Evolutionary conservation across 2,329 filamentous ascomycete genomes (phyloP).

Genomic region (Iodosphaeria phyllophila): DNA sequence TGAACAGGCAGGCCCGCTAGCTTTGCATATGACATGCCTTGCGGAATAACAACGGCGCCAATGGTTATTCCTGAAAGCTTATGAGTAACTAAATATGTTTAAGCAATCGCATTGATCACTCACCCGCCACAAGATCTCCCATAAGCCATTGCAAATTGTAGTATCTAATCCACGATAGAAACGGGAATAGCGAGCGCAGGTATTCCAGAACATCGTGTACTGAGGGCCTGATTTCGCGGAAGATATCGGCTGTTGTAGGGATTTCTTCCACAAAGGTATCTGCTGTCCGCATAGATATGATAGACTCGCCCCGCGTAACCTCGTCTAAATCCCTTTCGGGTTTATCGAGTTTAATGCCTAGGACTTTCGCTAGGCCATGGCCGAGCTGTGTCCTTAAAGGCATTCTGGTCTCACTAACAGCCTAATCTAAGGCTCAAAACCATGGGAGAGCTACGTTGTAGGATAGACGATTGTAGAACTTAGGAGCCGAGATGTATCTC

Average conservation of each 20-base stretch:
- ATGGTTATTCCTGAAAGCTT: slow-evolving; percentile 27
- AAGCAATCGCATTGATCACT: slow-evolving; percentile 10
- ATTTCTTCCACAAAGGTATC: slow-evolving; percentile 72
- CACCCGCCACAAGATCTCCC: slow-evolving; percentile 79
- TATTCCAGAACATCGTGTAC: slow-evolving; percentile 38
- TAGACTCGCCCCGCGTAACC: slow-evolving; percentile 59
- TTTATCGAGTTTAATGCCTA: slow-evolving; percentile 68
- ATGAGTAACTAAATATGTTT: slow-evolving; percentile 6
- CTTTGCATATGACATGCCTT: slow-evolving; percentile 87
- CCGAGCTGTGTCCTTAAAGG: slow-evolving; percentile 38
- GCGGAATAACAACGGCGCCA: slow-evolving; percentile 65
- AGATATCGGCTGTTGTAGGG: slow-evolving; percentile 56
- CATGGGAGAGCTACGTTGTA: too few relatives aligned
- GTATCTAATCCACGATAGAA: slow-evolving; percentile 67
- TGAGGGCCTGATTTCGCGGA: slow-evolving; percentile 44
- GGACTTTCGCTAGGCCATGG: slow-evolving; percentile 54
- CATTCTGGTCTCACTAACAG: slow-evolving; percentile 13
- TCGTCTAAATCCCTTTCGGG: slow-evolving; percentile 39
- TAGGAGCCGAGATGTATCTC: too few relatives aligned
- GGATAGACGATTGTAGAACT: neutral
- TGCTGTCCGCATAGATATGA: slow-evolving; percentile 52
- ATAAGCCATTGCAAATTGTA: slow-evolving; percentile 84
- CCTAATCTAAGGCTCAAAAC: slow-evolving; percentile 1
- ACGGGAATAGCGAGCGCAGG: slow-evolving; percentile 61
- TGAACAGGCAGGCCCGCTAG: slow-evolving; percentile 65